Evolutionary conservation across 805 yeast species (phyloP).

Genomic region (Nakazawaea ambrosiae): DNA sequence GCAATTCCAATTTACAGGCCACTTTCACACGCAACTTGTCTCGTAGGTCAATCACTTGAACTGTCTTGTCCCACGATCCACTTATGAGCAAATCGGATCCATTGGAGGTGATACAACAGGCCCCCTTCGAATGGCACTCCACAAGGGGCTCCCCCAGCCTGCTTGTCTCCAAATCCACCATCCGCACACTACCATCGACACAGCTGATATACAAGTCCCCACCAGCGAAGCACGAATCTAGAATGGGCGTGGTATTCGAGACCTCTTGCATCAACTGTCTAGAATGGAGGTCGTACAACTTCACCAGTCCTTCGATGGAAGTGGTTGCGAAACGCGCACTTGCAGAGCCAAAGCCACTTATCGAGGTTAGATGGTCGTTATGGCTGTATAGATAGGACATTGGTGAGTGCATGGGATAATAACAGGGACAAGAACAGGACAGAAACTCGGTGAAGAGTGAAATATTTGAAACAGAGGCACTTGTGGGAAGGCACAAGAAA

Average conservation of each 20-base stretch:
- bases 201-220: slow-evolving; percentile 25
- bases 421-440: too few species aligned
- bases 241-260: slow-evolving; percentile 1
- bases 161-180: slow-evolving; percentile 43
- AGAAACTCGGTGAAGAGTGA: too few species aligned
- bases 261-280: neutral
- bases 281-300: neutral
- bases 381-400: slow-evolving; percentile 1
- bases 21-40: slow-evolving; percentile 21
- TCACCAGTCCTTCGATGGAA: slow-evolving; percentile 6
- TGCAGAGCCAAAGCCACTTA: neutral
- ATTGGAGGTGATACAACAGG: slow-evolving; percentile 27
- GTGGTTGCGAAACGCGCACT: neutral
- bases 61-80: slow-evolving; percentile 56
- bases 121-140: slow-evolving; percentile 30
- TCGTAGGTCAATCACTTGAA: slow-evolving; percentile 41
- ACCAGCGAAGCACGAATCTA: neutral
- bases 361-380: slow-evolving; percentile 4
- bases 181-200: slow-evolving; percentile 47
- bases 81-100: slow-evolving; percentile 32
- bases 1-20: slow-evolving; percentile 18
- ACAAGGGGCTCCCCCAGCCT: slow-evolving; percentile 19
- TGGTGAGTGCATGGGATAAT: neutral
- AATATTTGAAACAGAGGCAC: too few species aligned
- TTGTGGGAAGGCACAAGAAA: too few species aligned